Percentiles rank a stretch among this genome's conserved stretches.
phyloP scores from a whole-genome alignment of 139 green algal genomes.

The Protoeuglena noctilucae region DNA sequence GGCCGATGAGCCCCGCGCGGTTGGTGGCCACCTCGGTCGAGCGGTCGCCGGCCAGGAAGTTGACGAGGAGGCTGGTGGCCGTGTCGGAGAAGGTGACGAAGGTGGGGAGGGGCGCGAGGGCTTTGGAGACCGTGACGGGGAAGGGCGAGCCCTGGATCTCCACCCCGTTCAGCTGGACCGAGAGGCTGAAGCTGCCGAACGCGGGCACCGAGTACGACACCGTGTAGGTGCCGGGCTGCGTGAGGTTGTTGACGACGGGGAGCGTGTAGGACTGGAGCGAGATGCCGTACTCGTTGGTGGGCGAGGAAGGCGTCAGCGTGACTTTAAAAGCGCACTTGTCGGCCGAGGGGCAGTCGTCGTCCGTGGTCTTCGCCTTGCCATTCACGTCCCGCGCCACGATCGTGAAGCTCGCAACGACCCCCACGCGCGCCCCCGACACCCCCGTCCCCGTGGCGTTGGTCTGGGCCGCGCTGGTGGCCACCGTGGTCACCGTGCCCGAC shows the following conservation, averaged over 20 bases:
- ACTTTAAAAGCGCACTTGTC: too few relatives aligned
- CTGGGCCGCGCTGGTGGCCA: neutral
- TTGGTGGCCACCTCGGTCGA: conserved; percentile 4
- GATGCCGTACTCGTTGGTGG: too few relatives aligned
- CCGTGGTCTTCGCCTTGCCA: too few relatives aligned
- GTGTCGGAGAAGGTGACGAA: conserved; percentile 1
- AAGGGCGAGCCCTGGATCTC: conserved; percentile 9
- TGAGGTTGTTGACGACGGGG: neutral
- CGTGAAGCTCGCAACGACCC: conserved; percentile 3
- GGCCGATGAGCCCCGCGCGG: conserved; percentile 7
- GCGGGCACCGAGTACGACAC: conserved; percentile 7
- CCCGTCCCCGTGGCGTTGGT: conserved; percentile 2
- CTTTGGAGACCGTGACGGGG: neutral
- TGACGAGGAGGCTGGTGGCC: conserved; percentile 5
- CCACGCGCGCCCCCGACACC: conserved; percentile 1
- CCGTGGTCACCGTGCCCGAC: too few relatives aligned
- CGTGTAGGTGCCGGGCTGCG: conserved; percentile 5
- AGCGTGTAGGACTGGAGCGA: neutral
- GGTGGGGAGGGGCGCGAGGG: conserved; percentile 5
- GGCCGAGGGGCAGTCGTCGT: too few relatives aligned
- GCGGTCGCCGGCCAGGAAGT: conserved; percentile 7
- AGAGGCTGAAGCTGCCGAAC: conserved; percentile 9
- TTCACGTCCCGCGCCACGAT: too few relatives aligned
- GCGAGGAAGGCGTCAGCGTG: too few relatives aligned
- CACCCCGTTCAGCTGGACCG: conserved; percentile 7